phyloP scores from a whole-genome alignment of 208 protist genomes.

The Wallacemonas collosoma region DNA sequence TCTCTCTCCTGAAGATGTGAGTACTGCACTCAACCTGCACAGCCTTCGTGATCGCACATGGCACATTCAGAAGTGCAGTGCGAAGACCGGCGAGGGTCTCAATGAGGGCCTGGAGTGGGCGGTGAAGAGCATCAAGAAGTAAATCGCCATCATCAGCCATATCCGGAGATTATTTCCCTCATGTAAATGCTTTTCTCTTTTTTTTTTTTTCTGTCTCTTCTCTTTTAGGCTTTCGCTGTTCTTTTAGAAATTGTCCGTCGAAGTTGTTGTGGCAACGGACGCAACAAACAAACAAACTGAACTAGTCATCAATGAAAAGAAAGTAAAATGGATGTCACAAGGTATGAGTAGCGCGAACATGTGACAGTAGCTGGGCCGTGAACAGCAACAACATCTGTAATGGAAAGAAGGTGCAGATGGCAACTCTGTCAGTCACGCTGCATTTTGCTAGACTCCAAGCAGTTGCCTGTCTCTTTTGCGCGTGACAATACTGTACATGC shows the following conservation, averaged over 20 bases:
- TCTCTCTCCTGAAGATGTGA: constrained; percentile 82
- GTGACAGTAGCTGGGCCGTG: too few species aligned
- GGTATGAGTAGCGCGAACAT: too few species aligned
- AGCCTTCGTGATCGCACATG: constrained; percentile 89
- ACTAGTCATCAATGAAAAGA: not conserved
- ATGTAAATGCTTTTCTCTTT: constrained; percentile 22
- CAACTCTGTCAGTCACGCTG: too few species aligned
- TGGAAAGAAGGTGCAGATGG: too few species aligned
- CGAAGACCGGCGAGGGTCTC: constrained; percentile 89
- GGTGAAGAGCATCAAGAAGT: constrained; percentile 86
- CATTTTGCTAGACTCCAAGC: too few species aligned
- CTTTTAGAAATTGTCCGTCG: not conserved
- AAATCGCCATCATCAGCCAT: constrained; percentile 17
- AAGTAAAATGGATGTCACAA: not conserved
- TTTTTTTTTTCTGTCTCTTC: constrained; percentile 31
- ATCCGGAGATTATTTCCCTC: not conserved
- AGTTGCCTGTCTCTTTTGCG: too few species aligned
- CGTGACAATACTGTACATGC: too few species aligned
- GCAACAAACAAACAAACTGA: not conserved
- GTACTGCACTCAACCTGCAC: constrained; percentile 83
- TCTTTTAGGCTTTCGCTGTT: constrained; percentile 15
- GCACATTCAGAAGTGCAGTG: constrained; percentile 93
- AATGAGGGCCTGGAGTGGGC: constrained; percentile 90
- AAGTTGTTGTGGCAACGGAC: not conserved
- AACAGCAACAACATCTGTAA: too few species aligned